Percentiles rank a stretch among this genome's conserved stretches.
These are phyloP conservation scores for Ambrosiella beaveri DNA, from an alignment of 2,329 filamentous ascomycete genomes.

Conservation along the genomic window DNA sequence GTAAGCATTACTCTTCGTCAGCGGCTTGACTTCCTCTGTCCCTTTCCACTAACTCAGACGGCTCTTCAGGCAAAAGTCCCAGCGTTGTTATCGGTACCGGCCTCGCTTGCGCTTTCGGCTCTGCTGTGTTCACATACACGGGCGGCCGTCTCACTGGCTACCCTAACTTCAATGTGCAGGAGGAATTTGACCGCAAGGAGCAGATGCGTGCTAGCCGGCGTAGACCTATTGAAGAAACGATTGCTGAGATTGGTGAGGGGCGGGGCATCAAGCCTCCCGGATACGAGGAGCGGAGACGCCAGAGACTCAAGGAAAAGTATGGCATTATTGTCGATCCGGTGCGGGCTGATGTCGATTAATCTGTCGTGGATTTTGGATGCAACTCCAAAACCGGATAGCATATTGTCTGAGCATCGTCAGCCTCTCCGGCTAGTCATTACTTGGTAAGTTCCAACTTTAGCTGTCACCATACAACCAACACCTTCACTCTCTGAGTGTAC, in stretches of 20 bases:
- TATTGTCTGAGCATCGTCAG: not conserved
- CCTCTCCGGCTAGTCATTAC: not conserved
- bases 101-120: slow-evolving; percentile 32
- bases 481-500: slow-evolving; percentile 13
- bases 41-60: slow-evolving; percentile 9
- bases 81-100: slow-evolving; percentile 55
- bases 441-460: slow-evolving; percentile 16
- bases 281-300: slow-evolving; percentile 67
- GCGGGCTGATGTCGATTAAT: slow-evolving; percentile 29
- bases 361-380: too few relatives aligned
- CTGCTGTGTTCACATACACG: slow-evolving; percentile 52
- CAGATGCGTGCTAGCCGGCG: slow-evolving; percentile 55
- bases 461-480: not conserved
- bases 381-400: too few relatives aligned
- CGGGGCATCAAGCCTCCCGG: slow-evolving; percentile 67
- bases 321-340: slow-evolving; percentile 66
- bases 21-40: not conserved
- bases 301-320: slow-evolving; percentile 73
- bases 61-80: slow-evolving; percentile 32
- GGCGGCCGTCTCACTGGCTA: slow-evolving; percentile 31
- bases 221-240: slow-evolving; percentile 59
- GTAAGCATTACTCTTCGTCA: slow-evolving; percentile 31
- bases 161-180: slow-evolving; percentile 32
- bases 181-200: slow-evolving; percentile 63
- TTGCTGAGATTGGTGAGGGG: slow-evolving; percentile 70